phyloP scores from a whole-genome alignment of 2,329 filamentous ascomycete genomes.

The Coleophoma crateriformis region DNA sequence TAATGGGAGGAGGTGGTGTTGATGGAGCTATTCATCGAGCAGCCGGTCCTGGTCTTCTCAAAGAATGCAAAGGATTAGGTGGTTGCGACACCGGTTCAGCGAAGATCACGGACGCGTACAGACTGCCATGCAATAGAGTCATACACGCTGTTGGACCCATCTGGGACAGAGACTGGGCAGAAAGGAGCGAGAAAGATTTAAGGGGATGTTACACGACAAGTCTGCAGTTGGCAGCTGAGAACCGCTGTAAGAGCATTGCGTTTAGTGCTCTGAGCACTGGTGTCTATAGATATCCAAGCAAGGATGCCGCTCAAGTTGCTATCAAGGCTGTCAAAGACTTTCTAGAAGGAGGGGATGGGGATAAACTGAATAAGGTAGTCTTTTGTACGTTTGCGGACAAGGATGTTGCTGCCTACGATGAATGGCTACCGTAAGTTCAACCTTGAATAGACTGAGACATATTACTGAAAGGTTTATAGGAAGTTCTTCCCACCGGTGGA shows the following conservation, averaged over 20 bases:
- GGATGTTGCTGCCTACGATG: slow-evolving; percentile 69
- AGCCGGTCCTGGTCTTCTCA: slow-evolving; percentile 62
- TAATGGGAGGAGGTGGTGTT: slow-evolving; percentile 87
- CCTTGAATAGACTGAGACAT: not conserved
- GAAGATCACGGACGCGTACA: slow-evolving; percentile 76
- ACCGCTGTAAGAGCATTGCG: slow-evolving; percentile 65
- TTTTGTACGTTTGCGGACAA: slow-evolving; percentile 82
- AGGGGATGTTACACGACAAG: slow-evolving; percentile 63
- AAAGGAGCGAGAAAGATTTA: slow-evolving; percentile 42
- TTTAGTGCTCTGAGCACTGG: slow-evolving; percentile 87
- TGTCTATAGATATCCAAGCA: slow-evolving; percentile 79
- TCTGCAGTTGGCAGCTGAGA: slow-evolving; percentile 65
- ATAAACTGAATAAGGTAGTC: slow-evolving; percentile 64
- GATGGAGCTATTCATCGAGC: slow-evolving; percentile 82
- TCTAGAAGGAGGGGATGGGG: slow-evolving; percentile 38
- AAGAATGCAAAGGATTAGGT: slow-evolving; percentile 65
- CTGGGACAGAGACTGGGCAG: slow-evolving; percentile 44
- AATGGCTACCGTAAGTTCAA: slow-evolving; percentile 65
- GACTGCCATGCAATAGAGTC: slow-evolving; percentile 69
- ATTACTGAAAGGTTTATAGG: slow-evolving; percentile 23
- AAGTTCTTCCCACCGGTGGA: slow-evolving; percentile 41
- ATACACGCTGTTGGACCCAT: slow-evolving; percentile 91
- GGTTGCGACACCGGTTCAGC: slow-evolving; percentile 76
- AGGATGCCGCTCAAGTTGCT: slow-evolving; percentile 67
- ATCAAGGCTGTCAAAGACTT: slow-evolving; percentile 52